These are phyloP conservation scores for Acrocalymma vagum DNA, from an alignment of 2,329 filamentous ascomycete species.

Conservation along the genomic window DNA sequence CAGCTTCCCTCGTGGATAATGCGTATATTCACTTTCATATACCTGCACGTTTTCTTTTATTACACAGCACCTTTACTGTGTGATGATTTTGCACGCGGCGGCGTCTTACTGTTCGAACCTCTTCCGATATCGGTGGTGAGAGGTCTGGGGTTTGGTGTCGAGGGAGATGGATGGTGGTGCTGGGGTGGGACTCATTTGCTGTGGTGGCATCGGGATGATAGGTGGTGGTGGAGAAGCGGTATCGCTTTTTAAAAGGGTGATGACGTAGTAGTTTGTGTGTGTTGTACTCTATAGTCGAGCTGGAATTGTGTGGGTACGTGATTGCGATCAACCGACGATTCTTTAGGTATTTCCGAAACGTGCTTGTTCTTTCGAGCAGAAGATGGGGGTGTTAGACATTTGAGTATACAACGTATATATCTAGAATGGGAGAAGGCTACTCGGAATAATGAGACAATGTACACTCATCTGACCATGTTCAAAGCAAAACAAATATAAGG, in stretches of 20 bases:
- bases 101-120: constrained; percentile 83
- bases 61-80: constrained; percentile 71
- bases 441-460: too few relatives aligned
- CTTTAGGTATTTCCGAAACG: too few relatives aligned
- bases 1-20: constrained; percentile 57
- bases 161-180: constrained; percentile 72
- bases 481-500: too few relatives aligned
- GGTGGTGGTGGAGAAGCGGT: constrained; percentile 76
- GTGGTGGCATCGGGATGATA: constrained; percentile 66
- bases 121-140: constrained; percentile 79
- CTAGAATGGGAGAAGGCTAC: too few relatives aligned
- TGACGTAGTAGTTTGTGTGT: neutral
- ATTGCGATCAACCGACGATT: too few relatives aligned
- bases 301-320: too few relatives aligned
- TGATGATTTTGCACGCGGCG: constrained; percentile 78
- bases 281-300: too few relatives aligned
- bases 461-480: too few relatives aligned
- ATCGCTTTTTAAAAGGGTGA: constrained; percentile 47
- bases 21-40: constrained; percentile 67
- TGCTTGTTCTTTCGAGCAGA: too few relatives aligned
- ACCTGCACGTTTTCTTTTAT: constrained; percentile 73
- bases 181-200: constrained; percentile 67
- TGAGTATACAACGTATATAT: too few relatives aligned
- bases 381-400: too few relatives aligned
- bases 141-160: constrained; percentile 68